Base-by-base conservation (phyloP, 352 stramenopile species). In the Phytophthora tubulina region DNA sequence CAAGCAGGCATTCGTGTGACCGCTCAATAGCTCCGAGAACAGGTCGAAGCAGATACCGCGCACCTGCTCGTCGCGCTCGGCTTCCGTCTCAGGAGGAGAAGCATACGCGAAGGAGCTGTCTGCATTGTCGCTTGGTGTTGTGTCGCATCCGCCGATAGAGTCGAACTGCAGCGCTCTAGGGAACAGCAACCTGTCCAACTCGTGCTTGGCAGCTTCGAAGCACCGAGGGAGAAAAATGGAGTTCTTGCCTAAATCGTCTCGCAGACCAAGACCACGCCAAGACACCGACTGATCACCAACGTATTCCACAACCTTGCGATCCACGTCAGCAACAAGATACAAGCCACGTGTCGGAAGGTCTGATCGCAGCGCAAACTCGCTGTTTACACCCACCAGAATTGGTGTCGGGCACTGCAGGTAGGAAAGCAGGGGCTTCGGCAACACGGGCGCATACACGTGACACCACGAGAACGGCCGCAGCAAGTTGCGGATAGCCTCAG, bases 401-500 rank as follows among this genome's bases (percentile, higher is more conserved):
- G 91, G 91, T 42, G 91, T 96, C n/a, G 92, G 92, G 27, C 90
- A 97, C 64, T 97, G 89, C 33, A 97, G 80, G 48, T 97, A 96
- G 31, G 91, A 95, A 4, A 97, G 79, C 45, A 97, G 72, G 39
- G 85, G 70, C 70, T 94, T 89, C 4, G 92, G 91, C 5, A 97
- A 73, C 57, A 97, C 85, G 2, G 91, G 90, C 14, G 92, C 84
- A 69, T 97, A 97, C 53, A 96, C 90, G 60, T 97, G 92, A 62
- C 88, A 95, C 92, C 92, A 97, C 49, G 90, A 85, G 58, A 97
- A 94, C 13, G 92, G 92, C 30, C 92, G 89, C 31, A 97, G 73
- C 38, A 97, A 80, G 44, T 88, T 89, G 32, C 93, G 89, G 45
- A 97, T 84, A 6, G 89, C 88, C 55, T 97, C 92, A 0, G 90